Evolutionary conservation across 345 rosid species (phyloP), one percentile per base, ranked within the genome.

Genomic region (Salix suchowensis): DNA sequence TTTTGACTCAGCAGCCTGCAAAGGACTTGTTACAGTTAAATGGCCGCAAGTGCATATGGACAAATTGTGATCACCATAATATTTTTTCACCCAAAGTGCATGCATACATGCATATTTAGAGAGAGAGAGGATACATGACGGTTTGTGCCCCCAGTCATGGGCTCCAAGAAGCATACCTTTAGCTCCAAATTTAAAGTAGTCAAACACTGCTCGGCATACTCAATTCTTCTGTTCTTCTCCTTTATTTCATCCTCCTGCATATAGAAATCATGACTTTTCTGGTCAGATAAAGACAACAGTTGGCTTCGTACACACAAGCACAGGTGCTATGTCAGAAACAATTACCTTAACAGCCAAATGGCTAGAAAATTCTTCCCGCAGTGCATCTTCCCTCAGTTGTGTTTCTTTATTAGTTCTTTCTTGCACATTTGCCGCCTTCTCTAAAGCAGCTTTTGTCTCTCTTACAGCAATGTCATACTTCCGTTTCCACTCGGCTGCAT

Each of bases 1-100:
- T 78, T 91, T 93, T 67, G 97, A 94, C 81, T 94, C 90, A 34
- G 99, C 97, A 74, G 94, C 95, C 98, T 96, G 90, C 83, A 88
- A 79, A 81, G 75, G 42, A 70, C 19, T 78, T 48, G 23, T 71
- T 30, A 72, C 30, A 44, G 74, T 85, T 55, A 81, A 54, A 77
- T 34, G 13, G 37, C 0, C 11, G 48, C 10, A 32, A 9, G 21
- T 26, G 65, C 66, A 70, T 2, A 12, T 24, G 71, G 5, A 6
- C 34, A 68, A 30, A 68, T 13, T 37, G 54, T 18, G 16, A 83
- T 6, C 68, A 62, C 58, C 66, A 40, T 26, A 58, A 58, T 67
- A 8, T 67, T 48, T 69, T 69, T 40, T 28, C 3, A 24, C 39
- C 16, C 28, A 52, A 21, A 30, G 48, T n/a, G 46, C 34, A 75